A percentile compares a stretch with the other conserved stretches of the same genome.
Evolutionary conservation across 1,284 basidiomycete genomes (phyloP).

Genomic region (Flammula alnicola): DNA sequence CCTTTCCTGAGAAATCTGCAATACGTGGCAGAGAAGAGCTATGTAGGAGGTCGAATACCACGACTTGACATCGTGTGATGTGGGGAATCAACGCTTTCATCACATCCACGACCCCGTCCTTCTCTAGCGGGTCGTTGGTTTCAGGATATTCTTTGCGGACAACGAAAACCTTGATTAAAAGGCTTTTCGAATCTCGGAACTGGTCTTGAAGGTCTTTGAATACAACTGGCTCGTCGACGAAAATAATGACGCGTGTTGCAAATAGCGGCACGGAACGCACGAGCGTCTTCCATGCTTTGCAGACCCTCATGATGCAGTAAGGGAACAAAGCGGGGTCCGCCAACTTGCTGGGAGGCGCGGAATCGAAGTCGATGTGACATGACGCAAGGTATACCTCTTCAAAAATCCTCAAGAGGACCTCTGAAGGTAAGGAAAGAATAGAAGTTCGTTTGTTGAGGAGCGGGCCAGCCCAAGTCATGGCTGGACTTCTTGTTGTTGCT

Average conservation of each 20-base stretch:
- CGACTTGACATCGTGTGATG: slow-evolving; percentile 17
- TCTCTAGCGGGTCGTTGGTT: slow-evolving; percentile 10
- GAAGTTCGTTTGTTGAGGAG: too few relatives aligned
- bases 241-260: slow-evolving; percentile 14
- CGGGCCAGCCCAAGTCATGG: too few relatives aligned
- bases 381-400: slow-evolving; percentile 17
- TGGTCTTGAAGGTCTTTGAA: slow-evolving; percentile 3
- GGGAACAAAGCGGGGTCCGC: slow-evolving; percentile 17
- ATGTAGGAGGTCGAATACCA: slow-evolving; percentile 21
- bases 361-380: slow-evolving; percentile 8
- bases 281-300: slow-evolving; percentile 15
- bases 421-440: slow-evolving; percentile 11
- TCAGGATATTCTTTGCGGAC: slow-evolving; percentile 13
- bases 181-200: slow-evolving; percentile 6
- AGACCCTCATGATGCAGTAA: slow-evolving; percentile 15
- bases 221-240: slow-evolving; percentile 14
- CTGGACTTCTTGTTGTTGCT: too few relatives aligned
- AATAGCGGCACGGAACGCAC: slow-evolving; percentile 12
- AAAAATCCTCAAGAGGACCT: slow-evolving; percentile 17
- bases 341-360: neutral
- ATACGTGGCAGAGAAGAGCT: slow-evolving; percentile 17
- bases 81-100: slow-evolving; percentile 12
- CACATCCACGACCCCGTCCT: slow-evolving; percentile 1
- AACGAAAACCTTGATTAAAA: slow-evolving; percentile 18
- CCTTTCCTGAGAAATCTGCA: slow-evolving; percentile 11